These are phyloP conservation scores for Pseudonitzschia pungens DNA, from an alignment of 108 stramenopile genomes.

Conservation along the genomic window DNA sequence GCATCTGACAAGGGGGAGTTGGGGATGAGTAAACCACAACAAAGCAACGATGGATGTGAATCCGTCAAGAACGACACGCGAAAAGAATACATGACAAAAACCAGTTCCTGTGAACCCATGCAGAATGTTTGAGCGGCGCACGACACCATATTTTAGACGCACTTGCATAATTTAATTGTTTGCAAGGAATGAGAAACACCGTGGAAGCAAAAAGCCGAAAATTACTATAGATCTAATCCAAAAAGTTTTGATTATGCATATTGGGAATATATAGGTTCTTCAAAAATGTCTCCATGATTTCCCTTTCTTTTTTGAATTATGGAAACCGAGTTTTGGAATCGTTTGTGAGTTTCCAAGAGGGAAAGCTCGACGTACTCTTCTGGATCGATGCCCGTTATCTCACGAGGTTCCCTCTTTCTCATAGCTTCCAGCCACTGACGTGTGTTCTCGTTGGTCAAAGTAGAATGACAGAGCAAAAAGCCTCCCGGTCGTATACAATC, in stretches of 20 bases:
- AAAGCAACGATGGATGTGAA: conserved; percentile 78
- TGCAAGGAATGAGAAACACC: background rate
- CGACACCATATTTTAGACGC: background rate
- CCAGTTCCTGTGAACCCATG: conserved; percentile 28
- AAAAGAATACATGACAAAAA: background rate
- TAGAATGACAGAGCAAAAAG: conserved; percentile 74
- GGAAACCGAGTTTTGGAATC: conserved; percentile 72
- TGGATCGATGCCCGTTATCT: conserved; percentile 61
- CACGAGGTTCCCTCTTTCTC: conserved; percentile 27
- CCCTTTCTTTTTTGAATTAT: conserved; percentile 67
- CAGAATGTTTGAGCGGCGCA: background rate
- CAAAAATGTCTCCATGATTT: conserved; percentile 23
- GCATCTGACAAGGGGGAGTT: conserved; percentile 10
- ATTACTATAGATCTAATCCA: background rate
- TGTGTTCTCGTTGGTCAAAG: conserved; percentile 76
- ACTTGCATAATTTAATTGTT: background rate
- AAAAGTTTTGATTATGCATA: conserved; percentile 49
- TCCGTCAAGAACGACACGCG: conserved; percentile 66
- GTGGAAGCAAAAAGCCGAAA: background rate
- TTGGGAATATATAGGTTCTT: conserved; percentile 71
- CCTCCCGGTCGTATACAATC: conserved; percentile 69
- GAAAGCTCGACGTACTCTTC: conserved; percentile 66
- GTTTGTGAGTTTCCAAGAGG: conserved; percentile 76
- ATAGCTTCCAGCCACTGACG: conserved; percentile 69
- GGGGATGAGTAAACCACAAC: conserved; percentile 32